phyloP scores from a whole-genome alignment of 176 grass and related monocot genomes.

The Canna indica region DNA sequence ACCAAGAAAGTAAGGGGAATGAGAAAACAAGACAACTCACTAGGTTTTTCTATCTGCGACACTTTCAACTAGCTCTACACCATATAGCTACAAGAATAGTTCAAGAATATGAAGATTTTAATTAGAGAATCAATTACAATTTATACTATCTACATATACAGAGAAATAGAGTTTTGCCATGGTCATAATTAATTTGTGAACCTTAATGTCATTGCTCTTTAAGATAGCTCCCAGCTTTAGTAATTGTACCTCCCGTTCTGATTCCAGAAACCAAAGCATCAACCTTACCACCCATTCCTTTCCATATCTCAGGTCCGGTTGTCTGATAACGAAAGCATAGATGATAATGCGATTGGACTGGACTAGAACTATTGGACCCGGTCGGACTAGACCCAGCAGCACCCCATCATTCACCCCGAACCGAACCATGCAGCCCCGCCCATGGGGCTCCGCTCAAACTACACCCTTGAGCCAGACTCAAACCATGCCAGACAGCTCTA shows the following conservation, averaged over 20 bases:
- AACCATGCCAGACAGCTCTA: too few species aligned
- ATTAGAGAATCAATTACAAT: too few species aligned
- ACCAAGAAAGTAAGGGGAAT: not conserved
- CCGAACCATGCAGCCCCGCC: too few species aligned
- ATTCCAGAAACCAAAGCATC: slow-evolving; percentile 10
- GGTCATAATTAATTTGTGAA: not conserved
- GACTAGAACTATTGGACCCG: too few species aligned
- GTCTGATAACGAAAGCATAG: not conserved
- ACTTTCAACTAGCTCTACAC: slow-evolving; percentile 11
- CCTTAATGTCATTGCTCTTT: slow-evolving; percentile 13
- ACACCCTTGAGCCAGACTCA: too few species aligned
- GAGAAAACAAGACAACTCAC: not conserved
- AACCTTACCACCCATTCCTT: slow-evolving; percentile 3
- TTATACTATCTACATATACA: too few species aligned
- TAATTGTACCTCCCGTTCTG: slow-evolving; percentile 11
- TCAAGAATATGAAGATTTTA: not conserved
- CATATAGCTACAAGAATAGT: not conserved
- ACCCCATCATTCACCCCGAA: too few species aligned
- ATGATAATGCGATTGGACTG: not conserved
- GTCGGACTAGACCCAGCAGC: too few species aligned
- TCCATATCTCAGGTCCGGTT: slow-evolving; percentile 15
- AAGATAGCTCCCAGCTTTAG: not conserved
- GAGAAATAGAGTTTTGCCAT: not conserved
- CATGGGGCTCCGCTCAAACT: too few species aligned
- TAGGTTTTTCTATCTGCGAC: not conserved